A percentile compares a stretch with the other conserved stretches of the same genome.
These are phyloP conservation scores for Eucalyptus curtisii DNA, from an alignment of 345 rosid genomes.

Conservation along the genomic window DNA sequence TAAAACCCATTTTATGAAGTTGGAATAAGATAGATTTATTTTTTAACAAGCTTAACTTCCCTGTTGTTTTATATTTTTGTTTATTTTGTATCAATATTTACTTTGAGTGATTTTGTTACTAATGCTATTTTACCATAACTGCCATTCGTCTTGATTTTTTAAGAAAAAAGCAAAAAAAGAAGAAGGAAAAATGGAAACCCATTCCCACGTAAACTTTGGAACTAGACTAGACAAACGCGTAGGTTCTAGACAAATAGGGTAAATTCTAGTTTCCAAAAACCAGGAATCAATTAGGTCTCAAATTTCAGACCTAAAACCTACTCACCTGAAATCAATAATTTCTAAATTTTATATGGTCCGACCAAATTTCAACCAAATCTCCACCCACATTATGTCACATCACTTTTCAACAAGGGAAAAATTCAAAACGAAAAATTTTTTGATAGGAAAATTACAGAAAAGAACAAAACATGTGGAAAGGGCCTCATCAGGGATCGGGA, in stretches of 20 bases:
- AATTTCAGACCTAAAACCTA: rapidly evolving
- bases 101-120: not conserved
- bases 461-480: not conserved
- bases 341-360: rapidly evolving
- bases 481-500: not conserved
- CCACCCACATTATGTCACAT: not conserved
- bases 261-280: not conserved
- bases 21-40: not conserved
- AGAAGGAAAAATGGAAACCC: rapidly evolving
- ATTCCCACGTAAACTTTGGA: rapidly evolving
- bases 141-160: not conserved
- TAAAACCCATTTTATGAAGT: rapidly evolving
- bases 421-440: not conserved
- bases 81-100: rapidly evolving
- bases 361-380: rapidly evolving
- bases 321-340: not conserved
- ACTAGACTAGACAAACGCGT: rapidly evolving
- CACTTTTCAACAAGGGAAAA: not conserved
- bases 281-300: rapidly evolving
- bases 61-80: not conserved
- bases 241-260: not conserved
- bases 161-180: not conserved
- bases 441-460: rapidly evolving
- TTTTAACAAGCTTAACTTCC: not conserved
- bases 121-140: rapidly evolving